Evolutionary conservation across 805 yeast species (phyloP), one percentile per base, ranked within the genome.

Genomic region (Hanseniaspora meyeri): DNA sequence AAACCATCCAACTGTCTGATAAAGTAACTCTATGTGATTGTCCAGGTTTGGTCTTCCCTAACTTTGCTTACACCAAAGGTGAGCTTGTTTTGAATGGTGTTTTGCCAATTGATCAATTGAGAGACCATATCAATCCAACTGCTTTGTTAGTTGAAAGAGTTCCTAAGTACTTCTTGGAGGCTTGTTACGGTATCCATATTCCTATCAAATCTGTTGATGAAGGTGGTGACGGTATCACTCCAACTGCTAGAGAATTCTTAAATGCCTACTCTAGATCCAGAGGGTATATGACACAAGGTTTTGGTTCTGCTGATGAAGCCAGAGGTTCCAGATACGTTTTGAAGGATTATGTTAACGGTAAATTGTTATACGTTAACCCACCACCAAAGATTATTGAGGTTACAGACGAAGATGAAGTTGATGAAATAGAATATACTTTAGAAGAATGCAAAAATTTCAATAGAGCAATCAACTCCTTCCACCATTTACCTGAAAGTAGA

Each of bases 31-130:
- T 93, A 54, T 93, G 97, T 72, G 99, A 93, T 76, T 93, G 99
- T 75, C 99, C 99, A 1, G 99, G 99, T 78, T 76, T 93, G 60
- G 99, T 93, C 17, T 93, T 93, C 75, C 98, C 99, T 27, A 93
- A 91, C 65, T 93, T 93, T 68, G 97, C 97, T 7, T 87, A 86
- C 67, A 87, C 96, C 27, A 90, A 89, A 65, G 97, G 95, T 63
- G 99, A 93, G 64, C 77, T 93, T 65, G 98, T 93, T 0, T 89
- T 97, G 73, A 87, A 89, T 66, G 99, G 99, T 77, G 96, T 93
- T n/a, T 76, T 93, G 57, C 99, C 99, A 20, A 93, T 93, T 63
- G 98, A 93, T 72, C 98, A 93, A 71, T 76, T 93, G 60, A 79
- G 97, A 66, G 99, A 93, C 66, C 82, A 80, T 67, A 82, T 91